Base-by-base conservation (phyloP, 1,139 yeast genomes). In the Diutina neorugosa region DNA sequence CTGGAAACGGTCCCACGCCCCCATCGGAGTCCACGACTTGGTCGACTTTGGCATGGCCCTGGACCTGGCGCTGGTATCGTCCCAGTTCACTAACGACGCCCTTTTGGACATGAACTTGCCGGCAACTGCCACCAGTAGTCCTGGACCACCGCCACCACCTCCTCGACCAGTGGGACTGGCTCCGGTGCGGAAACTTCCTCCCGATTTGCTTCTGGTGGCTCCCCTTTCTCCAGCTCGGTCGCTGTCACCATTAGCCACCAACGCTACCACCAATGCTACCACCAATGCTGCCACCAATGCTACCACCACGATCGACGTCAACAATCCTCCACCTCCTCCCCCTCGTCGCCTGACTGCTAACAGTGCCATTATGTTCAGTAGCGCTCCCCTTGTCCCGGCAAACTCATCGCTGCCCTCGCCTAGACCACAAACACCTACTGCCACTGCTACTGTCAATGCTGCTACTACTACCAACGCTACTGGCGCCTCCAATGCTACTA, bases 91-190 rank as follows among this genome's bases (percentile, higher is more conserved):
- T 54, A 59, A 3, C 58, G 73, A 70, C 48, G 61, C 75, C 0
- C 62, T 73, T 44, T 64, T 71, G 1, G 76, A 71, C 52, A 61
- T 73, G 63, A 71, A 72, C 54, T 62, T 73, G 27, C 53, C 72
- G 31, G 77, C 71, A 53, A 31, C 16, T 2, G 69, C 64, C 42
- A 57, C 57, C 19, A 60, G 62, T 9, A 54, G 63, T 6, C 62
- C 65, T 0, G 73, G 71, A 2, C 57, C 57, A 12, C 58, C 64
- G 16, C 70, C 69, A 0, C 52, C 52, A 44, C 37, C 37, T 3
- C 37, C 37, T 9, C 59, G 69, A 34, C 61, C 65, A 1, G 40
- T 52, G 58, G 27, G 57, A 46, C 40, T 52, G 60, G 37, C 67
- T 8, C 67, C 4, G 34, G 57, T n/a, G 52, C 59, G 42, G 14